A percentile compares a stretch with the other conserved stretches of the same genome.
Conservation (phyloP, 176 grass and related monocot genomes). For the Zea luxurians region DNA sequence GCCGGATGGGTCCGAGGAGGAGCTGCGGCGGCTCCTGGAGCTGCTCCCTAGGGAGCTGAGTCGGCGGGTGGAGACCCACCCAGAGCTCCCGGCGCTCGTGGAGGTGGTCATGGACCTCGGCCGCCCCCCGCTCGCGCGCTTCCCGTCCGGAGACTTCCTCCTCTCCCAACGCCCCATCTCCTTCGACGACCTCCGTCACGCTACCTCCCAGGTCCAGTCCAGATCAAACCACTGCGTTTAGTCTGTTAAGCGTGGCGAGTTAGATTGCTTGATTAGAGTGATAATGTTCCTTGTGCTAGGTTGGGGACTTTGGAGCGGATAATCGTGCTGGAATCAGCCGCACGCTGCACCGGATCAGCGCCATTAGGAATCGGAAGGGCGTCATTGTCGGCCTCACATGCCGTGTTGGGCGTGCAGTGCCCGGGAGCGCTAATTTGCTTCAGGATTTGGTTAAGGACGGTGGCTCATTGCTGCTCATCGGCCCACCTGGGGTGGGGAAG, state of each 20-base stretch:
- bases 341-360: slow-evolving; percentile 78
- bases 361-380: slow-evolving; percentile 72
- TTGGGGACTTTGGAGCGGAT: slow-evolving; percentile 78
- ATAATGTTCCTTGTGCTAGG: slow-evolving; percentile 32
- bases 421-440: slow-evolving; percentile 77
- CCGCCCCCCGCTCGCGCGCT: slow-evolving; percentile 64
- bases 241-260: background rate
- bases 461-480: slow-evolving; percentile 74
- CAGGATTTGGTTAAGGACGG: slow-evolving; percentile 88
- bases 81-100: slow-evolving; percentile 65
- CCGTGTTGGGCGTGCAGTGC: slow-evolving; percentile 72
- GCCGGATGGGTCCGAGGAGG: slow-evolving; percentile 48
- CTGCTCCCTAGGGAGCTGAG: slow-evolving; percentile 61
- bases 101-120: slow-evolving; percentile 94
- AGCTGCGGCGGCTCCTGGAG: slow-evolving; percentile 60
- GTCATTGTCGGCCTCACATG: slow-evolving; percentile 81
- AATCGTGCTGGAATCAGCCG: slow-evolving; percentile 82
- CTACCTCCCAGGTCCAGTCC: slow-evolving; percentile 65
- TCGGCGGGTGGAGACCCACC: slow-evolving; percentile 55
- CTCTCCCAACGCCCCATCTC: slow-evolving; percentile 62
- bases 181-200: slow-evolving; percentile 62
- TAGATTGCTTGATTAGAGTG: background rate
- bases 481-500: slow-evolving; percentile 85
- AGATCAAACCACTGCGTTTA: background rate
- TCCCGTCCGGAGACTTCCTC: slow-evolving; percentile 77